Evolutionary conservation across 257 asterid species (phyloP).

Genomic region (Euphrasia confusa): DNA sequence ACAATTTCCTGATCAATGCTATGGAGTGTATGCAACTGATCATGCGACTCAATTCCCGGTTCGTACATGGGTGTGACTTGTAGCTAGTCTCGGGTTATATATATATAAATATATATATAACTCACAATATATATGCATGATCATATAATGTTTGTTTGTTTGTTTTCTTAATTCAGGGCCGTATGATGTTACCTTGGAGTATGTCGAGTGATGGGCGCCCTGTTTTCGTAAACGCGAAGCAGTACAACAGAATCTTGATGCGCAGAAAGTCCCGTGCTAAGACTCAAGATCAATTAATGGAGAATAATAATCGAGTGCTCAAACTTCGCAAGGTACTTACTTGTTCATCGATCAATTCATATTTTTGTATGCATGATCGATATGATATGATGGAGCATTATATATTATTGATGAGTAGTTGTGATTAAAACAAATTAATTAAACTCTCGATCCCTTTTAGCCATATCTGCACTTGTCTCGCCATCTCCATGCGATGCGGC

Average conservation of each 20-base stretch:
- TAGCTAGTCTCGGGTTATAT: neutral
- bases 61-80: neutral
- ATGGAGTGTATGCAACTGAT: slow-evolving; percentile 38
- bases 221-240: slow-evolving; percentile 59
- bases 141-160: neutral
- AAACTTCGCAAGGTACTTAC: slow-evolving; percentile 44
- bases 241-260: slow-evolving; percentile 56
- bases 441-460: slow-evolving; percentile 27
- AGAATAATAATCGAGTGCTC: slow-evolving; percentile 26
- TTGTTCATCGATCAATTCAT: no score
- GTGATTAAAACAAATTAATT: neutral
- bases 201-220: slow-evolving; percentile 45
- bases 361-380: no score
- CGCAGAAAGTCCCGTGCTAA: slow-evolving; percentile 55
- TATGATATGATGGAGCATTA: no score
- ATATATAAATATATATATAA: neutral
- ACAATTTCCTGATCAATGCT: slow-evolving; percentile 42
- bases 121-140: neutral
- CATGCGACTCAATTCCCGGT: slow-evolving; percentile 40
- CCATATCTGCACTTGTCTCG: slow-evolving; percentile 59
- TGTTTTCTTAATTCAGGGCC: no score
- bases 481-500: slow-evolving; percentile 69
- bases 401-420: no score
- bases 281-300: slow-evolving; percentile 27
- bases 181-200: slow-evolving; percentile 58